Evolutionary conservation across 2,329 filamentous ascomycete genomes (phyloP), one percentile per base, ranked within the genome.

Genomic region (Fusarium denticulatum): DNA sequence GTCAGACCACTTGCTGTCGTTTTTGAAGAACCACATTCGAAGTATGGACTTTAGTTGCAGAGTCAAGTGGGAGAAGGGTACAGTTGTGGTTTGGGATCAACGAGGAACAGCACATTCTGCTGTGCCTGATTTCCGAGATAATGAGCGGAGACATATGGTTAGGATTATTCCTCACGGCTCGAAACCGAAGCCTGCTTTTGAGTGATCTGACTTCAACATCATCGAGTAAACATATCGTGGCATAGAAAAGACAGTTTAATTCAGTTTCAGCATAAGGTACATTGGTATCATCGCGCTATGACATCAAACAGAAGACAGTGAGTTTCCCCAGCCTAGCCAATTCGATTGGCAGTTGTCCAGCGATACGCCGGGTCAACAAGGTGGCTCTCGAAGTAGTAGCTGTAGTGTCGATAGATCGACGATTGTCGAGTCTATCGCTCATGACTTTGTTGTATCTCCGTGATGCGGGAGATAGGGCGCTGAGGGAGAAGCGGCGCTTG

Each of bases 31-130:
- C 1, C 79, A 80, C 9, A 78, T 81, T 7, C 60, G 67, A 3
- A 81, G 79, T 16, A n/a, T 81, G 20, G 79, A 81, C 30, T 80
- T 81, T 5, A 76, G 68, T 5, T 80, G 79, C n/a, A 71, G 79
- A 1, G 69, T 80, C 0, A 71, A 60, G 5, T 80, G 79, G 79
- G 79, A 80, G 64, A 76, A 76, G 16, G 77, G 79, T 0, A 76
- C 75, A 3, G 79, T 80, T 0, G 78, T 80, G 4, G 72, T 80
- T 5, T 80, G 79, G 79, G 79, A 80, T 49, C 79, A 80, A 55
- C 56, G 79, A 8, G 56, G 53, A 5, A 69, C 70, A 3, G 78
- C 72, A 4, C 79, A 80, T 30, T 76, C 71, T 15, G 79, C 79
- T 0, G 78, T 80, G 13, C 79, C 79, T 6, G 79, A 80, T 63